Percentiles rank a stretch among this genome's conserved stretches.
These are phyloP conservation scores for Myriosclerotinia scirpicola DNA, from an alignment of 2,329 filamentous ascomycete genomes.

Conservation along the genomic window DNA sequence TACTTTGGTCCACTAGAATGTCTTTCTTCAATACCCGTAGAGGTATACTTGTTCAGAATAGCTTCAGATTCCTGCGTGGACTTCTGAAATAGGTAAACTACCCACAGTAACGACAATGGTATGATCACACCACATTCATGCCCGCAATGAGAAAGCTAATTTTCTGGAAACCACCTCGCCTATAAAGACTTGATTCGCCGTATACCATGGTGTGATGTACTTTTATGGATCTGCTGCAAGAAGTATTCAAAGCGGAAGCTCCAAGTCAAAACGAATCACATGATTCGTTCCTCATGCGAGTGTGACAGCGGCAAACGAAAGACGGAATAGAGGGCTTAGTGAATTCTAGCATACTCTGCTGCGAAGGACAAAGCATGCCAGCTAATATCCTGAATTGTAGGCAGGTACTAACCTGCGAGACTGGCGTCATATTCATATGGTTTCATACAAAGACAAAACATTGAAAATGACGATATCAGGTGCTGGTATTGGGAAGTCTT, in stretches of 20 bases:
- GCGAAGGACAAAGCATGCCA: background rate
- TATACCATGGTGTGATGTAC: background rate
- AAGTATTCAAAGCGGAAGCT: slow-evolving; percentile 1
- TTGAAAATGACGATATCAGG: background rate
- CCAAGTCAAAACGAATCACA: background rate
- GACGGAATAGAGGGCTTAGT: background rate
- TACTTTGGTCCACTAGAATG: background rate
- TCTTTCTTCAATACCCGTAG: background rate
- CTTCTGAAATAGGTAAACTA: background rate
- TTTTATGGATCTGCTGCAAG: background rate
- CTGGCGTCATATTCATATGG: background rate
- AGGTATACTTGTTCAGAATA: background rate
- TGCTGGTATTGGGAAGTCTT: background rate
- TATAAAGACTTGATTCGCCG: background rate
- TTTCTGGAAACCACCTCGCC: background rate
- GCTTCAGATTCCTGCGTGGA: background rate
- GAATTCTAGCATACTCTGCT: background rate
- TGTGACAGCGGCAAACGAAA: background rate
- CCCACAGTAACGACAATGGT: background rate
- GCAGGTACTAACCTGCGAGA: background rate
- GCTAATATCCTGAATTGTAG: background rate
- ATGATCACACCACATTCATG: background rate
- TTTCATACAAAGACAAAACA: background rate
- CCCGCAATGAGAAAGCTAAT: background rate
- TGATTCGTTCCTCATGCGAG: background rate